Evolutionary conservation across 441 rosid species (phyloP).

Genomic region (Euphorbia celastroides): DNA sequence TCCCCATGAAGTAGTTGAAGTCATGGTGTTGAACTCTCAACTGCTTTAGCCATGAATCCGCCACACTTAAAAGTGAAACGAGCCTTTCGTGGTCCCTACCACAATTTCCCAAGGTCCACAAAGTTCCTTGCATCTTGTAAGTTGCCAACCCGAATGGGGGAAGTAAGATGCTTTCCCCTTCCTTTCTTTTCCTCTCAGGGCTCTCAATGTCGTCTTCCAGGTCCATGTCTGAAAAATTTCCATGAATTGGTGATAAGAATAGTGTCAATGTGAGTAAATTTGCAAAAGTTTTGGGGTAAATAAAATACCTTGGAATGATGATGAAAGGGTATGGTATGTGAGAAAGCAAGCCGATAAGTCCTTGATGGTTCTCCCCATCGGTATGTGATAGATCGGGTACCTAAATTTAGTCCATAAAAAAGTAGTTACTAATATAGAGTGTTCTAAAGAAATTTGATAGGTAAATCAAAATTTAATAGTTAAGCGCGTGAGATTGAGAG

Average conservation of each 20-base stretch:
- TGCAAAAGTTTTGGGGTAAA: not conserved
- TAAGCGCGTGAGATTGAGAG: not conserved
- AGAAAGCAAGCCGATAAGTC: slow-evolving; percentile 65
- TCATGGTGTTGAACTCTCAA: slow-evolving; percentile 67
- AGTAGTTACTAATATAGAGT: not conserved
- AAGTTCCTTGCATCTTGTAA: slow-evolving; percentile 71
- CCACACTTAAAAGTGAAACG: slow-evolving; percentile 43
- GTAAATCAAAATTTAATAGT: not conserved
- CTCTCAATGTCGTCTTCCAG: slow-evolving; percentile 30
- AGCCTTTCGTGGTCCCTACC: slow-evolving; percentile 40
- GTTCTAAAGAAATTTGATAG: not conserved
- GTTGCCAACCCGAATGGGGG: slow-evolving; percentile 60
- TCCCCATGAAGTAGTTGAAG: slow-evolving; percentile 53
- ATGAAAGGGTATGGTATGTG: slow-evolving; percentile 70
- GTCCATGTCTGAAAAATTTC: slow-evolving; percentile 54
- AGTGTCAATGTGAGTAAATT: not conserved
- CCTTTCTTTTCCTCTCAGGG: not conserved
- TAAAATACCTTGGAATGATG: slow-evolving; percentile 60
- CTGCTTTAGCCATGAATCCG: slow-evolving; percentile 86
- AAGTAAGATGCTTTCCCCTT: slow-evolving; percentile 35
- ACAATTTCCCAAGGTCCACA: slow-evolving; percentile 50
- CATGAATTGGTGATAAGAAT: not conserved
- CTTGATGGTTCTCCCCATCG: slow-evolving; percentile 70
- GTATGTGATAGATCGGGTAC: slow-evolving; percentile 83
- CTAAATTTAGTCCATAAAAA: slow-evolving; percentile 27